Conservation (phyloP, 2,329 filamentous ascomycete species). For the Lojkania enalia region DNA sequence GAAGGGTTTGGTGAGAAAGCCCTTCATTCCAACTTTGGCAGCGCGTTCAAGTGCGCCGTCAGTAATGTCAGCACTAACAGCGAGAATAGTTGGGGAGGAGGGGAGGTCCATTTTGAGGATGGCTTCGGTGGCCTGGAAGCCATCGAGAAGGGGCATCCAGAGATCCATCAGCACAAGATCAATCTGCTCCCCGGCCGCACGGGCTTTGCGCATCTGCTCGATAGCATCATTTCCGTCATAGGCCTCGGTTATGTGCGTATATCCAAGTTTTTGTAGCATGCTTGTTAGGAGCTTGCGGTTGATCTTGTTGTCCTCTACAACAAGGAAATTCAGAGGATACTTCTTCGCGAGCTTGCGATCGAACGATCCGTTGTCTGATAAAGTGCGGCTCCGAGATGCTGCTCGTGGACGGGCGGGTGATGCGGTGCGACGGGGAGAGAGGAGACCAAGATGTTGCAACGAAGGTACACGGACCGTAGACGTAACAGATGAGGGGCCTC, state of each 20-base stretch:
- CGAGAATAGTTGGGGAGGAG: conserved; percentile 55
- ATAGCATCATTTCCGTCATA: conserved; percentile 71
- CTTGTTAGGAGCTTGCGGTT: conserved; percentile 68
- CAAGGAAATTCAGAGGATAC: conserved; percentile 67
- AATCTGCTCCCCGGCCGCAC: conserved; percentile 46
- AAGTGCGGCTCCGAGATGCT: conserved; percentile 21
- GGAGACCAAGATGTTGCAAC: conserved; percentile 23
- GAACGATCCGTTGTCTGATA: conserved; percentile 41
- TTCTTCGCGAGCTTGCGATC: conserved; percentile 62
- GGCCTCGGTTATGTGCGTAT: conserved; percentile 64
- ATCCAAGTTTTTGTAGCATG: conserved; percentile 70
- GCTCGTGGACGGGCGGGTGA: conserved; percentile 30
- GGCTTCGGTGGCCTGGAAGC: conserved; percentile 67
- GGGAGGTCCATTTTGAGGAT: conserved; percentile 60
- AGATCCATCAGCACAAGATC: conserved; percentile 74
- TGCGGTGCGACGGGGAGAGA: conserved; percentile 32
- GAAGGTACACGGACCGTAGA: conserved; percentile 10
- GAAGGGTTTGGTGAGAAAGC: conserved; percentile 70
- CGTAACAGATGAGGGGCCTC: conserved; percentile 5
- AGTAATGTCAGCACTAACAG: conserved; percentile 69
- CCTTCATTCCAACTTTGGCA: conserved; percentile 66
- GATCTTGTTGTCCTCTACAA: conserved; percentile 74
- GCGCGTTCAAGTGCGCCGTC: conserved; percentile 64
- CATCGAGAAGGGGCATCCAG: conserved; percentile 76
- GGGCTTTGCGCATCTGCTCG: conserved; percentile 57